Evolutionary conservation across 192 early-diverging fungal species (phyloP), one percentile per base, ranked within the genome.

Genomic region (Dispira simplex): DNA sequence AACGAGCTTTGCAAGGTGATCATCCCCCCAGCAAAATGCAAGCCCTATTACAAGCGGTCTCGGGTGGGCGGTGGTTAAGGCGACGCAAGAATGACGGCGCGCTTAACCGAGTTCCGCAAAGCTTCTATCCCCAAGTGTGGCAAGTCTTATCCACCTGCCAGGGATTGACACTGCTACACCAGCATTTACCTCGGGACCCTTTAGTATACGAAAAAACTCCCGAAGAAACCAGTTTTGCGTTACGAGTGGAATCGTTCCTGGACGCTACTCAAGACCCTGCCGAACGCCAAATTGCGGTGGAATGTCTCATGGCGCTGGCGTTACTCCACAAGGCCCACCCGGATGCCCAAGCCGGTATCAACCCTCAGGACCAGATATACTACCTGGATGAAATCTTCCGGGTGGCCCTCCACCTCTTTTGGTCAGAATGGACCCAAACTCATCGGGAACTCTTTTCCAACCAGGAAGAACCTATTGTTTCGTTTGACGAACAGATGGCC

Each of bases 1-100:
- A 58, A 11, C 23, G 21, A 23, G 54, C 28, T 1, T 8, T 13
- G 18, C 54, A 56, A 25, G 25, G 25, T 13, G 28, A 6, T 6
- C 18, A 8, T 51, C 48, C 48, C 48, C 4, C 48, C 18, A 16
- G 8, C 18, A 2, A 8, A 23, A 16, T 4, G 48, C 48, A 51
- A 23, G 21, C 48, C 18, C 48, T 51, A 23, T 16, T 23, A 9
- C 73, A 68, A 53, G 32, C 3, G 6, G 68, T 79, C 2, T 68
- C 79, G 26, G 43, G 46, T 14, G 82, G 82, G 16, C 71, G 82
- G 23, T 90, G 88, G 88, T 67, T 90, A 60, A 72, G 88, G 9
- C 79, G 88, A 28, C 75, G 90, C 47, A 85, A 83, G 69, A 90
- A 90, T 65, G 90, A 93, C 67, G 90, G 90, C 21, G 85, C 90